phyloP scores from a whole-genome alignment of 2,329 filamentous ascomycete genomes.

The Botrytis porri region DNA sequence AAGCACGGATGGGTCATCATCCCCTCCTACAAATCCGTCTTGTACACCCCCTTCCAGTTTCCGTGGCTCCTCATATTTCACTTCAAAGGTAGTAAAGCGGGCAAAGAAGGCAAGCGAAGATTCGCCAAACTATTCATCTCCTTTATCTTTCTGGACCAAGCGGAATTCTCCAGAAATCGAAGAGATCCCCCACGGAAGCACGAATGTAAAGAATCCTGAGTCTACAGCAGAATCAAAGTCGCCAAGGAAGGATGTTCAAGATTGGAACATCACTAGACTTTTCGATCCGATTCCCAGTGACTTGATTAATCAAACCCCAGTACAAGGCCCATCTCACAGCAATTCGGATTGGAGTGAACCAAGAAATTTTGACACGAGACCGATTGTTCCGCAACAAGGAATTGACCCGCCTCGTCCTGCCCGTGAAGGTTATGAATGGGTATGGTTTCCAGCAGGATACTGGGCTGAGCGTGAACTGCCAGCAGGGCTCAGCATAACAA shows the following conservation, averaged over 20 bases:
- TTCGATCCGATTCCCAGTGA: conserved; percentile 6
- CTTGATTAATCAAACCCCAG: not conserved
- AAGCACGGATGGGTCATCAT: conserved; percentile 8
- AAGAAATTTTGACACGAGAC: conserved; percentile 11
- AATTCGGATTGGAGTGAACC: conserved; percentile 27
- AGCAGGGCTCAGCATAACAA: not conserved
- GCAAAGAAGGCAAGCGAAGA: conserved; percentile 5
- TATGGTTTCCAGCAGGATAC: conserved; percentile 61
- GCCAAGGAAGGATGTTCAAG: conserved; percentile 7
- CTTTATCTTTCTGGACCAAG: conserved; percentile 7
- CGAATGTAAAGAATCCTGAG: not conserved
- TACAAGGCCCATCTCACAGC: not conserved
- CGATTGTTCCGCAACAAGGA: conserved; percentile 12
- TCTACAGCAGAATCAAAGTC: not conserved
- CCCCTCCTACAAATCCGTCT: not conserved
- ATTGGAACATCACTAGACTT: conserved; percentile 18
- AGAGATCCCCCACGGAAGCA: not conserved
- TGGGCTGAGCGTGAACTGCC: conserved; percentile 57
- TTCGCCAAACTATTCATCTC: not conserved
- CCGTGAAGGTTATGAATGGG: conserved; percentile 56
- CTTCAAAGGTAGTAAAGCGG: not conserved
- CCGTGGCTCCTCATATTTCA: conserved; percentile 10
- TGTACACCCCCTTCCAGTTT: not conserved
- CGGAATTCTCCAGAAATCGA: not conserved
- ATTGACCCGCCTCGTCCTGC: conserved; percentile 54